phyloP scores from a whole-genome alignment of 805 yeast species.

The Wickerhamiella azymoides region DNA sequence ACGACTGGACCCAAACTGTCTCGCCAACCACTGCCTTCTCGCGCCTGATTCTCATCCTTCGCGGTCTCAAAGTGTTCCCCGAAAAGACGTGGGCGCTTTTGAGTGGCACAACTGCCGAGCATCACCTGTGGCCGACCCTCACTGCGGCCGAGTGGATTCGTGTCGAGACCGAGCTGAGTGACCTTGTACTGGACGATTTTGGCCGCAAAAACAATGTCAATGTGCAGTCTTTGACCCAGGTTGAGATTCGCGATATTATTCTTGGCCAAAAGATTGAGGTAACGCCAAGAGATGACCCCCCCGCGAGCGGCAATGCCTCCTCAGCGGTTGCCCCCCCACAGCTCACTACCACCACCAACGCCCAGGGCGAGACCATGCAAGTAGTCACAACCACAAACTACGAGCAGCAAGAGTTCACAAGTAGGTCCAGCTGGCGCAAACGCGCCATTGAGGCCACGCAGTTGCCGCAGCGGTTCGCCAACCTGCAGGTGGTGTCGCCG shows the following conservation, averaged over 20 bases:
- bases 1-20: conserved; percentile 77
- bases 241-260: conserved; percentile 85
- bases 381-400: conserved; percentile 85
- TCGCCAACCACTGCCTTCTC: conserved; percentile 92
- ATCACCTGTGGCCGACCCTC: conserved; percentile 90
- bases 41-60: conserved; percentile 62
- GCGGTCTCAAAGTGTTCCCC: conserved; percentile 66
- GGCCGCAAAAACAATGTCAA: conserved; percentile 76
- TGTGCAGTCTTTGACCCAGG: conserved; percentile 75
- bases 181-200: conserved; percentile 72
- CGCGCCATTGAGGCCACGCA: conserved; percentile 69
- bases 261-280: conserved; percentile 76
- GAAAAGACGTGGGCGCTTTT: conserved; percentile 65
- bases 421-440: conserved; percentile 82
- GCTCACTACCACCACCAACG: conserved; percentile 73
- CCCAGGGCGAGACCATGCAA: conserved; percentile 90
- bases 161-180: conserved; percentile 78
- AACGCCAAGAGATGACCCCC: conserved; percentile 56
- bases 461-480: conserved; percentile 59
- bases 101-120: conserved; percentile 52
- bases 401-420: conserved; percentile 70
- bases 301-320: conserved; percentile 58
- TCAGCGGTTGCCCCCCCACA: conserved; percentile 45
- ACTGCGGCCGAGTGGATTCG: conserved; percentile 83
- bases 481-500: conserved; percentile 51